Evolutionary conservation across 306 rosid genomes (phyloP), one percentile per base, ranked within the genome.

Genomic region (Mimosa pudica): DNA sequence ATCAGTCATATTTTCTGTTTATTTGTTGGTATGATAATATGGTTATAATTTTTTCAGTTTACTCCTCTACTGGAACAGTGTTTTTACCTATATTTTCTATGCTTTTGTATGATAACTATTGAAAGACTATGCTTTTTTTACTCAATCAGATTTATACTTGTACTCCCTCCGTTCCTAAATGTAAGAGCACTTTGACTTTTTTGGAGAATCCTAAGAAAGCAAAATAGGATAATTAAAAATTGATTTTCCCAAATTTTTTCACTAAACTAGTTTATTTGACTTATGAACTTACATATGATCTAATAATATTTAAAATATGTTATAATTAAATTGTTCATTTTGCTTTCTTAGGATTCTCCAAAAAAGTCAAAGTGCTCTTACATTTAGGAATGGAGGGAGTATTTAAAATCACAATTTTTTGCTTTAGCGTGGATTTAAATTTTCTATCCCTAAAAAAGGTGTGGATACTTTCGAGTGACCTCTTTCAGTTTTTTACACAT

Each of bases 401-500:
- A 11, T 13, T 17, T 10, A 62, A 32, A 32, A 62, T 32, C 68
- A 62, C 1, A 62, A 62, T 62, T 42, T 62, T 33, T 30, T 32
- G 42, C 8, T 32, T 11, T 24, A 61, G 66, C 12, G 17, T 33
- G 4, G 17, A 32, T 62, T 33, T 41, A 16, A 30, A 32, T 62
- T 62, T 62, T 32, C 30, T 41, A 32, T 30, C 41, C 41, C 41
- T 30, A 4, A 62, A 61, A 55, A 57, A 57, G 18, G 63, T 57
- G 63, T 18, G 33, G 63, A 8, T 67, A 2, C 8, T 5, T 70
- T 65, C 57, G 8, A 33, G 47, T 57, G 74, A 70, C n/a, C 74
- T 82, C 70, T 71, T n/a, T 52, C 60, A 73, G 69, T 51, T 20
- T 77, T 44, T 70, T 71, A 63, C 30, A 69, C 71, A 8, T 61